A percentile compares a stretch with the other conserved stretches of the same genome.
Evolutionary conservation across 495 filamentous ascomycete species (phyloP).

Genomic region (Immersiella caudata): DNA sequence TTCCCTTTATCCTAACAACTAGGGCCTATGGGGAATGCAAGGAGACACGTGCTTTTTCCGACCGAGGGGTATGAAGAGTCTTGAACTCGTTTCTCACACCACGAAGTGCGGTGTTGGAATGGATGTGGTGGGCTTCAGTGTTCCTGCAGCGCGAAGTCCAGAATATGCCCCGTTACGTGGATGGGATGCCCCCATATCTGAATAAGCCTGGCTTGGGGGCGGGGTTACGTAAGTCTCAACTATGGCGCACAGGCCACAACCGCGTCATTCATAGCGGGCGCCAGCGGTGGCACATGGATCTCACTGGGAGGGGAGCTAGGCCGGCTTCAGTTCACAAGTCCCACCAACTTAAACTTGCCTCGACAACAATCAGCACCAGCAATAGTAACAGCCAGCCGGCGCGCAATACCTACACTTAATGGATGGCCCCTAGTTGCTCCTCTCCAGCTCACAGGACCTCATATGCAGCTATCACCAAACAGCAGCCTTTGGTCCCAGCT

Average conservation of each 20-base stretch:
- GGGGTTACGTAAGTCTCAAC: neutral
- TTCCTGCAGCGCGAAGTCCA: neutral
- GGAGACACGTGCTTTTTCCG: too few relatives aligned
- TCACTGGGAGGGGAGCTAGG: neutral
- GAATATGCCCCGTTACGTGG: neutral
- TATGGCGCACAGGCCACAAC: neutral
- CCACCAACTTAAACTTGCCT: neutral
- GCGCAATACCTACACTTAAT: neutral
- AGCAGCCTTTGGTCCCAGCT: neutral
- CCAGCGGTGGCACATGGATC: neutral
- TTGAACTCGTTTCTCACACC: too few relatives aligned
- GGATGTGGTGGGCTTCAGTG: neutral
- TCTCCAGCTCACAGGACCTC: neutral
- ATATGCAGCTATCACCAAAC: neutral
- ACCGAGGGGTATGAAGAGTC: too few relatives aligned
- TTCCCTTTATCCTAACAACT: too few relatives aligned
- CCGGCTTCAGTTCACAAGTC: neutral
- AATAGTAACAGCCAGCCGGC: neutral
- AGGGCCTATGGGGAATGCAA: too few relatives aligned
- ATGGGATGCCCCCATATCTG: neutral
- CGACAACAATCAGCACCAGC: neutral
- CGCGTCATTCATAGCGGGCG: neutral
- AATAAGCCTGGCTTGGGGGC: neutral
- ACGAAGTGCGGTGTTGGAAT: too few relatives aligned
- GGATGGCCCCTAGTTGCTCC: neutral